Percentiles rank a stretch among this genome's conserved stretches.
Conservation (phyloP, 768 basidiomycete genomes). For the Pisolithus orientalis region DNA sequence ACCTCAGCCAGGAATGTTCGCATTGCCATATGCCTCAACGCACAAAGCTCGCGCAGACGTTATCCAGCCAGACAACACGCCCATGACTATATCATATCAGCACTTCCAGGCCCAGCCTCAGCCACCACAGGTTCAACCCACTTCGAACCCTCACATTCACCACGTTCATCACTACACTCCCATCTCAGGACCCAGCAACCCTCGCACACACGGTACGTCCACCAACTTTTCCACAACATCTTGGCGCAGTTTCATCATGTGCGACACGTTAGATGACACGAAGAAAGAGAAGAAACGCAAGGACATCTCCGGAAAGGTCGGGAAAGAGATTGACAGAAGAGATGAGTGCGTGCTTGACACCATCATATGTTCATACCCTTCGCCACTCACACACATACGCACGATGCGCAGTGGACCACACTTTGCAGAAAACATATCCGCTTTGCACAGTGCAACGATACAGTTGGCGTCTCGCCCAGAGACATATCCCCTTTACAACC, state of each 20-base stretch:
- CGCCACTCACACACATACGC: conserved; percentile 8
- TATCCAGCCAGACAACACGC: conserved; percentile 17
- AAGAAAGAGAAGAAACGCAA: conserved; percentile 64
- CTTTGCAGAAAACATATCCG: conserved; percentile 55
- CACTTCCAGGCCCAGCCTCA: conserved; percentile 5
- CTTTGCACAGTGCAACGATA: conserved; percentile 50
- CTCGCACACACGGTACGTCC: conserved; percentile 34
- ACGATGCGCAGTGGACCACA: conserved; percentile 47
- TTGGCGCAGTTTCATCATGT: conserved; percentile 20
- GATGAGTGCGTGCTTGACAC: conserved; percentile 55
- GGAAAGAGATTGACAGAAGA: conserved; percentile 70
- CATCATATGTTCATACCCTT: neutral
- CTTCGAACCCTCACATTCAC: conserved; percentile 22
- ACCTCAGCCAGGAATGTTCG: conserved; percentile 65
- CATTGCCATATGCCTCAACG: conserved; percentile 48
- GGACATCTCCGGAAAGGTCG: conserved; percentile 62
- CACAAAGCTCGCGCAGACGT: conserved; percentile 36
- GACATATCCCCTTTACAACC: conserved; percentile 54
- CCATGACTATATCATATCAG: conserved; percentile 11
- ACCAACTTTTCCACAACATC: neutral
- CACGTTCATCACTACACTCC: conserved; percentile 34
- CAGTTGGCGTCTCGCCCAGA: conserved; percentile 69
- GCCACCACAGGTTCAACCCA: conserved; percentile 7
- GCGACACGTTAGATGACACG: conserved; percentile 30
- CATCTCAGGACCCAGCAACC: conserved; percentile 37